Evolutionary conservation across 1,284 basidiomycete species (phyloP).

Genomic region (Paramarasmius palmivorus): DNA sequence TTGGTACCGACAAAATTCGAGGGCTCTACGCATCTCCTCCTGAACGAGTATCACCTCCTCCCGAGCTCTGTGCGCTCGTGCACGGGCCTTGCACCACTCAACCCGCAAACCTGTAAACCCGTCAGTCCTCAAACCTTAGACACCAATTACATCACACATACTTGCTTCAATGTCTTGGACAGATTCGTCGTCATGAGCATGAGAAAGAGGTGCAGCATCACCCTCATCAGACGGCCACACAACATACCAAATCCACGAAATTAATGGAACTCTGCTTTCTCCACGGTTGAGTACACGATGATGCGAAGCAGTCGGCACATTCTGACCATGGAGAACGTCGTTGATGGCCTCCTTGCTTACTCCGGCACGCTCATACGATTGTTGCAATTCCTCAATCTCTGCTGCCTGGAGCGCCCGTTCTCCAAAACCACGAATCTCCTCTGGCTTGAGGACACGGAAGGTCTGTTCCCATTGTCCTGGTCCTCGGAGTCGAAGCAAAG

Average conservation of each 20-base stretch:
- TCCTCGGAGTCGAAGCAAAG: slow-evolving; percentile 13
- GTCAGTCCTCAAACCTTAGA: not conserved
- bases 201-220: no score
- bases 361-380: slow-evolving; percentile 4
- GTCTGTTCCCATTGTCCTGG: slow-evolving; percentile 14
- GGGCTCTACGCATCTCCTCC: slow-evolving; percentile 18
- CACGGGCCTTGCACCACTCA: slow-evolving; percentile 7
- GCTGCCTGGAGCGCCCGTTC: slow-evolving; percentile 14
- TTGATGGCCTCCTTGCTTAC: no score
- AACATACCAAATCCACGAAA: no score
- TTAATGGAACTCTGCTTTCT: no score
- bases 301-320: not conserved
- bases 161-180: no score
- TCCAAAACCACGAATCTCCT: slow-evolving; percentile 17
- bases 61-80: slow-evolving; percentile 14
- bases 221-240: no score
- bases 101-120: slow-evolving; percentile 11
- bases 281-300: not conserved
- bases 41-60: slow-evolving; percentile 17
- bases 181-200: no score
- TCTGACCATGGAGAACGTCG: not conserved
- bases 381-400: slow-evolving; percentile 11
- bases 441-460: slow-evolving; percentile 9
- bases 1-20: no score
- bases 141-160: no score